A percentile compares a stretch with the other conserved stretches of the same genome.
phyloP scores from a whole-genome alignment of 805 yeast species.

The Clavispora fructus region DNA sequence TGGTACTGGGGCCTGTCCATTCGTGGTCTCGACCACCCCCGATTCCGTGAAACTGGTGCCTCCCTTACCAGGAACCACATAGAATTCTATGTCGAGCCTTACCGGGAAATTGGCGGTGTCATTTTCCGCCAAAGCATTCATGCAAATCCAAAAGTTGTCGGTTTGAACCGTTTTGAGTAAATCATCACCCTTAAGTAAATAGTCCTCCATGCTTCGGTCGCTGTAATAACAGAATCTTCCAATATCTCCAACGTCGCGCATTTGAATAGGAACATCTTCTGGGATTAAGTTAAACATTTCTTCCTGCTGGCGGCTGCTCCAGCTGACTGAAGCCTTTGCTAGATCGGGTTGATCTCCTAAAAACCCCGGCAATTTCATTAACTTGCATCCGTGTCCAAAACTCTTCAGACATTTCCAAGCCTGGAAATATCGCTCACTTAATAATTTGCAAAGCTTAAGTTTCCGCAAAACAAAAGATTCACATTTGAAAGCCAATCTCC shows the following conservation, averaged over 20 bases:
- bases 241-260: constrained; percentile 1
- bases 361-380: background rate
- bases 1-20: background rate
- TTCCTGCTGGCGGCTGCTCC: constrained; percentile 7
- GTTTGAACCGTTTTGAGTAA: constrained; percentile 14
- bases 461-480: constrained; percentile 3
- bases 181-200: constrained; percentile 7
- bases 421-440: constrained; percentile 13
- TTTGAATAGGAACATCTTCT: constrained; percentile 3
- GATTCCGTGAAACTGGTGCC: background rate
- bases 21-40: background rate
- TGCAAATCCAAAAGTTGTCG: constrained; percentile 15
- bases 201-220: constrained; percentile 6
- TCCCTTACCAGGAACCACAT: background rate
- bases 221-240: constrained; percentile 6
- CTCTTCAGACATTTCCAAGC: constrained; percentile 14
- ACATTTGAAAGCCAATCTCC: background rate
- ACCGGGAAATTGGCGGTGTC: background rate
- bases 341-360: constrained; percentile 4
- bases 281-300: constrained; percentile 6
- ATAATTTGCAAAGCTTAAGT: constrained; percentile 8
- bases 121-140: background rate
- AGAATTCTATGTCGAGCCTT: background rate
- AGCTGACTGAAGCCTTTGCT: constrained; percentile 4
- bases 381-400: constrained; percentile 1